Evolutionary conservation across 2,329 filamentous ascomycete species (phyloP), one percentile per base, ranked within the genome.

Genomic region (Chaetoscypha palmicola): DNA sequence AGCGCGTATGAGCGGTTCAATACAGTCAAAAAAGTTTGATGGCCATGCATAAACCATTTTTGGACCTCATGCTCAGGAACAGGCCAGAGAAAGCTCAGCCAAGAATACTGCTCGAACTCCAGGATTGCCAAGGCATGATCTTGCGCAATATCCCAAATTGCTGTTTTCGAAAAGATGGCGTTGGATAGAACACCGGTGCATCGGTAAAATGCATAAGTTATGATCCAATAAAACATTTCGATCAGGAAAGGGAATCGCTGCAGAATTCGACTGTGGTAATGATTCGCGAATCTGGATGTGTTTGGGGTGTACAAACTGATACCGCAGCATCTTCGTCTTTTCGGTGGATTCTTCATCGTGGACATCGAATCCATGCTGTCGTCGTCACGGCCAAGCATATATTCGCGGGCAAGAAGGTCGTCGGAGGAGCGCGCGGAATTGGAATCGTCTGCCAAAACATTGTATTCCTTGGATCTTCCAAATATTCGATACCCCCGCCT

Each of bases 161-260:
- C 62, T 1, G 59, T 64, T 12, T 64, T 56, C 20, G 63, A 64
- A 41, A 68, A 62, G 7, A 63, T 54, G 17, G 55, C 51, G 36
- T 60, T 53, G 10, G 58, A 58, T 12, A 54, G 48, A 14, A 61
- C 34, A 5, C 48, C 52, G 7, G 60, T 57, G 33, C 49, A 56
- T 24, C 55, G 51, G 33, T 62, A 64, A 22, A 58, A 58, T 1
- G 58, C 54, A 34, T 62, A 60, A 2, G 59, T 81, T 49, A 81
- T 69, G 38, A 75, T 67, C 78, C 79, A 82, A 61, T 82, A 82
- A 56, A 81, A 78, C 75, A 81, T 80, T 58, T 81, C 77, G 43
- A 81, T 72, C 53, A 81, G 57, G 57, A 82, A 82, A 1, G 77
- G 76, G 53, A 77, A 83, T 57, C 79, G 80, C 59, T 81, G 75